Evolutionary conservation across 176 grass and related monocot genomes (phyloP), one percentile per base, ranked within the genome.

Genomic region (Ampelocalamus luodianensis): DNA sequence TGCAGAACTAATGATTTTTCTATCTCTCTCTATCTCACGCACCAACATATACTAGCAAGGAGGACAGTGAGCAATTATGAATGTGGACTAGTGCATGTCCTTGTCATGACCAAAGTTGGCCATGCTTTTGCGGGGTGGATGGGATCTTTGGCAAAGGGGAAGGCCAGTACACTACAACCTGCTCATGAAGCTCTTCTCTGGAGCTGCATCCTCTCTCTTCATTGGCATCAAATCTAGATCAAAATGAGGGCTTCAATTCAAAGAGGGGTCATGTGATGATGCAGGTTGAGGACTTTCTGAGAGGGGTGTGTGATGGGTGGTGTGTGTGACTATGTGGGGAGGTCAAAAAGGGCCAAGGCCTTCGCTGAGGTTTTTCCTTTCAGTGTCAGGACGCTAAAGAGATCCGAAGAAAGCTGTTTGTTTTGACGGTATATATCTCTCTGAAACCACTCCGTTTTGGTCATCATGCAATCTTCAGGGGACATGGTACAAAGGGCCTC

Each of bases 391-490:
- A 63, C 53, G 72, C 69, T 40, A 16, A 83, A 87, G 65, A 27
- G 46, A 80, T 15, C 39, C 3, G 10, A 37, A 68, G 26, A 92
- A 90, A 56, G 53, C 40, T 79, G 65, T 40, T 37, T 69, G 49
- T 72, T 76, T 84, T 79, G 68, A 61, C 39, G 72, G 69, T 63
- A 20, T 27, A 78, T 27, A 84, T 83, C 68, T 84, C 84, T 81
- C 68, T 77, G 55, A 76, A 84, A 64, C 79, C 78, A 44, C 37
- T 1, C 48, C 74, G 69, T 54, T 88, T 72, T 80, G 71, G 69
- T 88, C 89, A 86, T 88, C 91, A 90, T 74, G 75, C 87, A 79
- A 90, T 92, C 92, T 81, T 87, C 77, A 89, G 68, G 56, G 86
- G 86, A 92, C 94, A 85, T 14, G 79, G 82, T 88, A 88, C 94